Evolutionary conservation across 2,329 filamentous ascomycete species (phyloP), one percentile per base, ranked within the genome.

Genomic region (Colletotrichum sp.): DNA sequence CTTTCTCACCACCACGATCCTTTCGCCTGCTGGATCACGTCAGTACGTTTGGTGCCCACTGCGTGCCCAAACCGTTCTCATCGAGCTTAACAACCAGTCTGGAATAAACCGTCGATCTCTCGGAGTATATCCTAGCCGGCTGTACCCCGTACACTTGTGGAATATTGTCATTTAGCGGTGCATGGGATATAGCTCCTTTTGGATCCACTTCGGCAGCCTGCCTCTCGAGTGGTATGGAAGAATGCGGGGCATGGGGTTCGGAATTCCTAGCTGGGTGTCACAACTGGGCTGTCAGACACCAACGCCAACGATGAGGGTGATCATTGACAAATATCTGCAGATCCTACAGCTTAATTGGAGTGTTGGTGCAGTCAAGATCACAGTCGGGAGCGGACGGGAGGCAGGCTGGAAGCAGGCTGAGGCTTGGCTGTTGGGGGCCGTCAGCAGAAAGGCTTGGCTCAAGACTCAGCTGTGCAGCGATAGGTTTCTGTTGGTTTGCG

Each of bases 331-430:
- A 52, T 52, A 4, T 3, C 3, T 21, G 43, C 43, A 21, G 43
- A 52, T 52, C 43, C 10, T 52, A 21, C 10, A 7, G 2, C 3
- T 4, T 1, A 21, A 7, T 21, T 52, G n/a, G 43, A 2, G 0
- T 21, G 18, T 13, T 52, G 10, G n/a, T 52, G n/a, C 43, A 13
- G 4, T 52, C n/a, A 52, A 52, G 3, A 21, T 52, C n/a, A 52
- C 10, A 4, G 0, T 21, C 2, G 2, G 10, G n/a, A 21, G 43
- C 43, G n/a, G 43, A 2, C 2, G 6, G 10, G 6, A 52, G 3
- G 26, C 57, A 32, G 59, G 59, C 59, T 61, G 59, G 59, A 61
- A 32, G 59, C 59, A 61, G 59, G 59, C 59, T 61, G 59, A 4
- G 28, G 28, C 59, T 61, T 61, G 59, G 18, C 30, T 61, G 4